These are phyloP conservation scores for Paxillus involutus DNA, from an alignment of 768 basidiomycete species.

Conservation along the genomic window DNA sequence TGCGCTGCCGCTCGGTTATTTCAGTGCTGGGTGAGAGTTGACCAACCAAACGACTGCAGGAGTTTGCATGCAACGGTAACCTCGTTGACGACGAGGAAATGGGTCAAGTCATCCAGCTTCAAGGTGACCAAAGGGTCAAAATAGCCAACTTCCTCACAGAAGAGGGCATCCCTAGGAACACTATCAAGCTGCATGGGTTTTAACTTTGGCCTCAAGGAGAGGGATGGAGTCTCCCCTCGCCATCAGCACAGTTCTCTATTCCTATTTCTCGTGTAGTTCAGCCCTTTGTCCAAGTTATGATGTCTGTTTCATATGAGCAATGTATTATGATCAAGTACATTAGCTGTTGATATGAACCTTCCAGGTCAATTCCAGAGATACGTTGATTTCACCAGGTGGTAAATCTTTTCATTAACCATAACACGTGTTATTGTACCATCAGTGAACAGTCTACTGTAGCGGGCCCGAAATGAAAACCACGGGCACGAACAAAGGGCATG, in stretches of 20 bases:
- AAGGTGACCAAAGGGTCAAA: slow-evolving; percentile 95
- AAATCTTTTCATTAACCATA: not conserved
- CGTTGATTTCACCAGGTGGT: not conserved
- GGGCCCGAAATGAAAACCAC: slow-evolving; percentile 10
- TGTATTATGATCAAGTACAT: slow-evolving; percentile 25
- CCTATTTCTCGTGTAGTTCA: slow-evolving; percentile 18
- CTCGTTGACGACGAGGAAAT: slow-evolving; percentile 94
- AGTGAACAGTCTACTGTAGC: not conserved
- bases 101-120: slow-evolving; percentile 97
- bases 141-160: slow-evolving; percentile 85
- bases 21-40: not conserved
- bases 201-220: slow-evolving; percentile 35
- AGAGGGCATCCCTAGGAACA: slow-evolving; percentile 73
- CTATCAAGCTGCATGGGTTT: slow-evolving; percentile 90
- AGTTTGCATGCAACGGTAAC: slow-evolving; percentile 98
- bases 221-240: not conserved
- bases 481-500: slow-evolving; percentile 5
- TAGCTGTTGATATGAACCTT: slow-evolving; percentile 26
- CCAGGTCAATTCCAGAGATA: slow-evolving; percentile 17
- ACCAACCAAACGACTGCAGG: slow-evolving; percentile 43
- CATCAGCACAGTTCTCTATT: slow-evolving; percentile 12
- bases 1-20: slow-evolving; percentile 22
- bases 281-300: slow-evolving; percentile 15
- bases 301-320: slow-evolving; percentile 15
- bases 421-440: not conserved